Percentiles rank a stretch among this genome's conserved stretches.
These are phyloP conservation scores for Dichomitus squalens DNA, from an alignment of 1,284 basidiomycete genomes.

Conservation along the genomic window DNA sequence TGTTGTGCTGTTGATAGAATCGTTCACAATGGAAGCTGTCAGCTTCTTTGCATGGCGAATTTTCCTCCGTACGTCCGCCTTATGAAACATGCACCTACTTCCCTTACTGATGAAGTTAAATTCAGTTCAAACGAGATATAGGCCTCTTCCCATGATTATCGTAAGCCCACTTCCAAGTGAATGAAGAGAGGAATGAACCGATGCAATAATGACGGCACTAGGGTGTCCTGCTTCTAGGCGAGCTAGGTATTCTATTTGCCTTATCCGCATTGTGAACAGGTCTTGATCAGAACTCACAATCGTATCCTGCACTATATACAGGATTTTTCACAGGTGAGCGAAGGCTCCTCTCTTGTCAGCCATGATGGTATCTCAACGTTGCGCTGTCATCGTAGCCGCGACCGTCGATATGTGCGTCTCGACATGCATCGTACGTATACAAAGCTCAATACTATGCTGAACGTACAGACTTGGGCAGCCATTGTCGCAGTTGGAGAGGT, in stretches of 20 bases:
- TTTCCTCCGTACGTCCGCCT: slow-evolving; percentile 1
- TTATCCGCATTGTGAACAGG: neutral
- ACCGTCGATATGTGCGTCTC: too few relatives aligned
- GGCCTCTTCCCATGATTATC: neutral
- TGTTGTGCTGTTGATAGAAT: neutral
- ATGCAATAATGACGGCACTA: too few relatives aligned
- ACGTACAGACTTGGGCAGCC: neutral
- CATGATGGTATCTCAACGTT: neutral
- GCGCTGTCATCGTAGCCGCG: neutral
- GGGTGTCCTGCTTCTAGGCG: neutral
- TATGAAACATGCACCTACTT: neutral
- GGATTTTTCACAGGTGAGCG: neutral
- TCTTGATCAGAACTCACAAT: neutral
- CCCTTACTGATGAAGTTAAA: neutral
- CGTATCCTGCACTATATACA: neutral
- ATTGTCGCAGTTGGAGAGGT: too few relatives aligned
- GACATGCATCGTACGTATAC: too few relatives aligned
- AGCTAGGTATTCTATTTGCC: neutral
- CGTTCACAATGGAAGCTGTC: neutral
- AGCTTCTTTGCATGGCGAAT: slow-evolving; percentile 13
- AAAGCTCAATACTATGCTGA: too few relatives aligned
- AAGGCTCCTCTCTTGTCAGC: too few relatives aligned
- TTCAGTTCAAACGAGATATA: neutral
- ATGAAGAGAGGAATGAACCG: too few relatives aligned
- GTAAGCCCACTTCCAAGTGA: too few relatives aligned